These are phyloP conservation scores for Seminavis robusta DNA, from an alignment of 108 stramenopile species.

Conservation along the genomic window DNA sequence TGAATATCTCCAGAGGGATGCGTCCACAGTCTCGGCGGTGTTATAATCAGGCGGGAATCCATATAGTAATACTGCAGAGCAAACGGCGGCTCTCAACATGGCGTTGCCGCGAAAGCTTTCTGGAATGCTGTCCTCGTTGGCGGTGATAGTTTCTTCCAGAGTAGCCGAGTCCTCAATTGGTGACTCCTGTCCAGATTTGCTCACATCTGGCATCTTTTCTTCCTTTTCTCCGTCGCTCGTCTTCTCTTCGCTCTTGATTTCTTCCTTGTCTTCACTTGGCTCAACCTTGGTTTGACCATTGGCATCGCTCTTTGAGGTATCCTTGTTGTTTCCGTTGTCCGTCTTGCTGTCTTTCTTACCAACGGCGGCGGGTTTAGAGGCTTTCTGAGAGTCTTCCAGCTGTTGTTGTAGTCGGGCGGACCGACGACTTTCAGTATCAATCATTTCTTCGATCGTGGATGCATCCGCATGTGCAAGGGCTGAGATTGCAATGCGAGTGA, in stretches of 20 bases:
- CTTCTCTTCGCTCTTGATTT: background rate
- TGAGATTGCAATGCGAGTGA: conserved; percentile 68
- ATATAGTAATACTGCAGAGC: conserved; percentile 41
- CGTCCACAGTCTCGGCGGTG: background rate
- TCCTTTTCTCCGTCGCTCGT: background rate
- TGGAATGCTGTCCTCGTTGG: conserved; percentile 12
- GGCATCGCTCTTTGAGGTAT: background rate
- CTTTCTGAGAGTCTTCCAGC: too few relatives aligned
- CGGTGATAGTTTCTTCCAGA: background rate
- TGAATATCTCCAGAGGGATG: conserved; percentile 6
- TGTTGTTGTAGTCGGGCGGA: background rate
- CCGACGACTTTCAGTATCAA: conserved; percentile 25
- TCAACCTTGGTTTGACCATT: background rate
- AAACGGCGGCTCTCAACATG: conserved; percentile 52
- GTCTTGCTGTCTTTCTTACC: conserved; percentile 8
- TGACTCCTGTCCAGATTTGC: background rate
- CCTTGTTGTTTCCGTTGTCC: background rate
- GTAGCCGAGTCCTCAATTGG: background rate
- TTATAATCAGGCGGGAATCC: conserved; percentile 42
- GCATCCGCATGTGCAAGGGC: conserved; percentile 66
- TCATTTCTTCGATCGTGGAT: conserved; percentile 33
- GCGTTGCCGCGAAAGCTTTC: conserved; percentile 36
- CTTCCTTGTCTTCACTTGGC: background rate
- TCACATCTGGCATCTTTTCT: background rate
- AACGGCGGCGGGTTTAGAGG: conserved; percentile 11